These are phyloP conservation scores for Clonostachys byssicola DNA, from an alignment of 2,329 filamentous ascomycete species.

Conservation along the genomic window DNA sequence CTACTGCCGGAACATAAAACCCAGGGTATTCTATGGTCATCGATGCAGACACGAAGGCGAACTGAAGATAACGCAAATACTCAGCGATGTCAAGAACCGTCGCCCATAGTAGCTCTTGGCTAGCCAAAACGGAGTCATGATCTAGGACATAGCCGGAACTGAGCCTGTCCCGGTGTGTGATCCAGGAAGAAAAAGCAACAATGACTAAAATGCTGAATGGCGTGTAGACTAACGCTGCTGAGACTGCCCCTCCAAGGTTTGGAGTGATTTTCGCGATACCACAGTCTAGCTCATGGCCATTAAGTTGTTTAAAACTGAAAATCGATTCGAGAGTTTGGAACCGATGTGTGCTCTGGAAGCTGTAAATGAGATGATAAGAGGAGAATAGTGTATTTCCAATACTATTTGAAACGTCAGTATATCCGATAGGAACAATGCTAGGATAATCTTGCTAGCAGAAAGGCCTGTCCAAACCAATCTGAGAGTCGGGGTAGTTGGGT, in stretches of 20 bases:
- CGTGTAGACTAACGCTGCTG: background rate
- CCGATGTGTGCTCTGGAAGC: background rate
- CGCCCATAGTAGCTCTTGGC: slow-evolving; percentile 2
- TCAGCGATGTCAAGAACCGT: slow-evolving; percentile 1
- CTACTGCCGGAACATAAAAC: background rate
- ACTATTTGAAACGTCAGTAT: background rate
- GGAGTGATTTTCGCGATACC: slow-evolving; percentile 2
- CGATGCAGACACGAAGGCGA: slow-evolving; percentile 2
- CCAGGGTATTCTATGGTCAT: slow-evolving; percentile 3
- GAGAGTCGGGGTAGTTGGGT: too few relatives aligned
- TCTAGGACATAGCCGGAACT: background rate
- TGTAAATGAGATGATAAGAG: slow-evolving; percentile 1
- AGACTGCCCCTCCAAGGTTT: background rate
- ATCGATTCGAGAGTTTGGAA: slow-evolving; percentile 1
- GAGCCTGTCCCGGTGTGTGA: background rate
- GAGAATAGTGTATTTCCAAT: background rate
- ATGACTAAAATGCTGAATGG: slow-evolving; percentile 1
- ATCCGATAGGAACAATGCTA: too few relatives aligned
- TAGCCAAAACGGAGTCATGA: background rate
- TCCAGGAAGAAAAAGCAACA: background rate
- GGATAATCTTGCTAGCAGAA: too few relatives aligned
- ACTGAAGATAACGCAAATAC: slow-evolving; percentile 3
- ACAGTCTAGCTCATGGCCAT: background rate
- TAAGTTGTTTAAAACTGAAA: background rate
- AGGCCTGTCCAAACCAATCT: too few relatives aligned